A percentile compares a stretch with the other conserved stretches of the same genome.
phyloP scores from a whole-genome alignment of 441 rosid genomes.

The Croton laevigatus region DNA sequence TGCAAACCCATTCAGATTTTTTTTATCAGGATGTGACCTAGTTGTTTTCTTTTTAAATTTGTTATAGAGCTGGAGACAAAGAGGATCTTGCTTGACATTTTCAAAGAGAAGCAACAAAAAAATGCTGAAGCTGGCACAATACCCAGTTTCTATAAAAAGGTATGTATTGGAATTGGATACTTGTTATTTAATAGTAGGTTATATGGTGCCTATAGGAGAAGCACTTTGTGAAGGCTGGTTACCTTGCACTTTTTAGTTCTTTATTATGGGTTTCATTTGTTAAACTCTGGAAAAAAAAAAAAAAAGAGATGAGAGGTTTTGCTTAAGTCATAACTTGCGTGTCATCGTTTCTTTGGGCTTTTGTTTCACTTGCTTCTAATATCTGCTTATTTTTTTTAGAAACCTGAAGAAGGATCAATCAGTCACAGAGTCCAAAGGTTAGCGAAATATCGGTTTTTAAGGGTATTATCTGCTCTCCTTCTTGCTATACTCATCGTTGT shows the following conservation, averaged over 20 bases:
- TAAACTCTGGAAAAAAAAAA: neutral
- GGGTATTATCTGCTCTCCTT: constrained; percentile 38
- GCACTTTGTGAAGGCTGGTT: neutral
- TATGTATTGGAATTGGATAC: constrained; percentile 30
- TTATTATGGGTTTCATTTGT: neutral
- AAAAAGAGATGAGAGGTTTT: neutral
- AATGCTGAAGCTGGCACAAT: constrained; percentile 84
- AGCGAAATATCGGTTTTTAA: constrained; percentile 88
- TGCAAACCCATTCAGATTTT: neutral
- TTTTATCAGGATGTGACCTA: neutral
- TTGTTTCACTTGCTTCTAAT: neutral
- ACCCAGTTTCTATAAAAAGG: constrained; percentile 97
- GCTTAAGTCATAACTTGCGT: neutral
- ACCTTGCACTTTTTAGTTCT: neutral
- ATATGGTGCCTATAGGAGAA: neutral
- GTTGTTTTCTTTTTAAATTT: neutral
- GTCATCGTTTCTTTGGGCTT: neutral
- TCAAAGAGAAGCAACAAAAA: constrained; percentile 93
- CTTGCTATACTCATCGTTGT: neutral
- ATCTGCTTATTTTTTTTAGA: constrained; percentile 48
- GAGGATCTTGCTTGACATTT: constrained; percentile 94
- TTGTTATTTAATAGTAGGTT: neutral
- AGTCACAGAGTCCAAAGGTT: constrained; percentile 92
- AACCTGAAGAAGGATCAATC: constrained; percentile 98
- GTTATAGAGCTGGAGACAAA: constrained; percentile 90